Evolutionary conservation across 2,329 filamentous ascomycete genomes (phyloP), one percentile per base, ranked within the genome.

Genomic region (Colletotrichum lupini): DNA sequence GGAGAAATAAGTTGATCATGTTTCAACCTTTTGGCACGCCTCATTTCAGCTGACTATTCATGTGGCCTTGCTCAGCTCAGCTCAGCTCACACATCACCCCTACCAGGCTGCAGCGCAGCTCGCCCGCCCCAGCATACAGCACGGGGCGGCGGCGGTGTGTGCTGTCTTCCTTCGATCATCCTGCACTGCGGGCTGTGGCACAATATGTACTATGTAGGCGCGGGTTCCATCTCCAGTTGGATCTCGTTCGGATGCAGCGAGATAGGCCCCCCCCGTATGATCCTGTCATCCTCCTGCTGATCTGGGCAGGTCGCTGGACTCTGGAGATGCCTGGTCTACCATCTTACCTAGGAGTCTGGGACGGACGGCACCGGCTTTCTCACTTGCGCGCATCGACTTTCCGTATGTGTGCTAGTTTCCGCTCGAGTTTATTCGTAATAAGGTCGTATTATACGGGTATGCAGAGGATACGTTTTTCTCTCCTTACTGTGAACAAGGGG

Each of bases 391-490:
- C 22, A 19, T 46, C n/a, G 26, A 22, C 60, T 52, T 32, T 30
- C 42, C 42, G 26, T n/a, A 52, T 32, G 14, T 4, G 59, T 28
- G 19, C 59, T 62, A 52, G 59, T 52, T 26, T 12, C 19, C 42
- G 42, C 46, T 52, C 19, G 59, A 62, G 24, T 62, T n/a, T 37
- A 42, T 5, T 49, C 16, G 16, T 30, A 30, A n/a, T 11, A 49
- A 30, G 59, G 26, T 62, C 42, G 42, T 42, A 59, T 42, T 22
- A 9, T 32, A 30, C 59, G 42, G 59, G 59, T 62, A 62, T 62
- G 59, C 59, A 62, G 5, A 62, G 42, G 59, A 52, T 32, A 59
- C 56, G 56, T 59, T 59, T 62, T 62, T 24, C 16, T 28, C 35
- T 46, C 42, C 42, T 32, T 12, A 62, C 28, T 62, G 37, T 22